Evolutionary conservation across 2,329 filamentous ascomycete genomes (phyloP), one percentile per base, ranked within the genome.

Genomic region (Ophiosphaerella korrae): DNA sequence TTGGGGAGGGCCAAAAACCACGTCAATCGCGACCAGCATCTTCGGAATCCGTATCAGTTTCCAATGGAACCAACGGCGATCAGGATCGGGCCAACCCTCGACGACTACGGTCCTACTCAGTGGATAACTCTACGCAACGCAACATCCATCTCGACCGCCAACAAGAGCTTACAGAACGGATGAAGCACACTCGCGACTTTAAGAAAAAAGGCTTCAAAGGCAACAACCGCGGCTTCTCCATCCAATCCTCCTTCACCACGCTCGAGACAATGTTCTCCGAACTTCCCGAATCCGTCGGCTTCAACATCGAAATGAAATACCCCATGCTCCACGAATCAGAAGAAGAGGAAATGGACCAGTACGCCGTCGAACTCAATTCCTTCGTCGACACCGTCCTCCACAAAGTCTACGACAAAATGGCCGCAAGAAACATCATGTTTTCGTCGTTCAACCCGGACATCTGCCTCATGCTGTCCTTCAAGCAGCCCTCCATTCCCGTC

Each of bases 241-340:
- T 99, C 65, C 93, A 97, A 72, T 91, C 90, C 0, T 92, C 93
- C 0, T 99, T 99, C 75, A 92, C 93, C 7, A 99, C 94, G 0
- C 80, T 99, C 4, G 92, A 97, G 73, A 91, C 97, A 55, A 86
- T 97, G 71, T 97, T 99, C 77, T 84, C 84, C 2, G 88, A 92
- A 68, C 78, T 99, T 0, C 91, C 92, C 0, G 83, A 88, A 56
- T 81, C 84, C 12, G 89, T 96, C 18, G 92, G 94, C 12, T 99
- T 99, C 82, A 97, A 99, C 75, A 96, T 99, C 62, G 94, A 99
- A 78, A 89, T 99, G 83, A 97, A 99, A 76, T 99, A 99, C 71
- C 94, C 94, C 5, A 97, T 97, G 92, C 84, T 99, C 36, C 88
- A 93, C 71, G 95, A 99, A 79, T 90, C 86, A 51, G 91, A 97